Conservation (phyloP, 1,284 basidiomycete genomes). For the Takashimella tepidaria region DNA sequence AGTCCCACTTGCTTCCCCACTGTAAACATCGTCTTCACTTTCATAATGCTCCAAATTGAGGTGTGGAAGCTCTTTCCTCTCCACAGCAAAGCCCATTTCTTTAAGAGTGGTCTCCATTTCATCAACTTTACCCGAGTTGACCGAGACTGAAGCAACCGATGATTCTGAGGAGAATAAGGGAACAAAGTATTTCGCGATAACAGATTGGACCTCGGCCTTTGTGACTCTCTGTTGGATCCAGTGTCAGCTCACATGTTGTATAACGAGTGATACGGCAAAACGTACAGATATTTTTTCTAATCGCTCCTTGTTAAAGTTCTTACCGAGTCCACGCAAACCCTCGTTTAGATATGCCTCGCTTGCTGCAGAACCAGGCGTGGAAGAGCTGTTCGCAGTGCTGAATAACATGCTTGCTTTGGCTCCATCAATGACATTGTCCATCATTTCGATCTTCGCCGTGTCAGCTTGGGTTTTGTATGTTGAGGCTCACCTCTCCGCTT, state of each 20-base stretch:
- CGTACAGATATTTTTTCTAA: slow-evolving; percentile 59
- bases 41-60: slow-evolving; percentile 16
- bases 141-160: slow-evolving; percentile 76
- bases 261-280: not conserved
- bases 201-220: slow-evolving; percentile 65
- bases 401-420: slow-evolving; percentile 90
- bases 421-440: slow-evolving; percentile 78
- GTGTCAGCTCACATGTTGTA: not conserved
- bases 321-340: slow-evolving; percentile 71
- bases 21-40: slow-evolving; percentile 19
- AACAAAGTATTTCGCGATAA: slow-evolving; percentile 70
- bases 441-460: slow-evolving; percentile 63
- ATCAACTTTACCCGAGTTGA: slow-evolving; percentile 72
- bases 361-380: slow-evolving; percentile 79
- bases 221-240: slow-evolving; percentile 61
- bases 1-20: slow-evolving; percentile 10
- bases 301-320: slow-evolving; percentile 66
- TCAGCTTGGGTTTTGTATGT: not conserved
- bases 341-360: slow-evolving; percentile 77
- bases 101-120: slow-evolving; percentile 64
- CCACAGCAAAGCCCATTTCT: slow-evolving; percentile 70
- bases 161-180: slow-evolving; percentile 76
- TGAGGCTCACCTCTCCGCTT: slow-evolving; percentile 65
- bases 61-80: slow-evolving; percentile 55
- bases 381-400: slow-evolving; percentile 69